phyloP scores from a whole-genome alignment of 345 rosid species.

The Arabis alpina region DNA sequence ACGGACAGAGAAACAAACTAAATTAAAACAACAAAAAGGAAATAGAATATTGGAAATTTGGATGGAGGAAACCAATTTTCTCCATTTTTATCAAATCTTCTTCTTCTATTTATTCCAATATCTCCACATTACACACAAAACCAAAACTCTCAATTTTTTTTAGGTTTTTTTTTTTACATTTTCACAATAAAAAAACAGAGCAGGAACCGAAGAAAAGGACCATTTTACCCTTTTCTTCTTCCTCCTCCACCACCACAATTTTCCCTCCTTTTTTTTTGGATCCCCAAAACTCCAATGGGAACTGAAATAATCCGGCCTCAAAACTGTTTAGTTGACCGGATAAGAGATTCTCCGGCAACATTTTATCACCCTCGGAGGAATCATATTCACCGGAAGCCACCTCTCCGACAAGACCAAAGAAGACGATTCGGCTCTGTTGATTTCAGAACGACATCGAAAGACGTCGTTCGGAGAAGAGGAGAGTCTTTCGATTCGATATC shows the following conservation, averaged over 20 bases:
- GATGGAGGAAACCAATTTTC: constrained; percentile 31
- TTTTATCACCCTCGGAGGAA: constrained; percentile 55
- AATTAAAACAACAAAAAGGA: constrained; percentile 13
- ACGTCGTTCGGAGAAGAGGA: constrained; percentile 52
- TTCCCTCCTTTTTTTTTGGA: background rate
- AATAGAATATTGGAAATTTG: background rate
- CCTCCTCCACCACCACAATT: background rate
- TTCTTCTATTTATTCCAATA: constrained; percentile 32
- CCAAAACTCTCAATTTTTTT: background rate
- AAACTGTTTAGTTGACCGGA: constrained; percentile 56
- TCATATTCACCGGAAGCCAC: constrained; percentile 50
- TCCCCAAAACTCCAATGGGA: constrained; percentile 53
- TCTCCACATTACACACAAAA: background rate
- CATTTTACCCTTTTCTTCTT: constrained; percentile 41
- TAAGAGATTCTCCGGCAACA: constrained; percentile 52
- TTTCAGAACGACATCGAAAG: constrained; percentile 34
- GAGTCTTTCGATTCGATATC: constrained; percentile 55
- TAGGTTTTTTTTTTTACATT: too few species aligned
- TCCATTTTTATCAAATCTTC: constrained; percentile 23
- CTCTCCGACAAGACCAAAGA: constrained; percentile 44
- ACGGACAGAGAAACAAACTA: constrained; percentile 25
- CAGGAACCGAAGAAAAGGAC: constrained; percentile 43
- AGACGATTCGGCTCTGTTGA: constrained; percentile 50
- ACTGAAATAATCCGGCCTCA: constrained; percentile 83
- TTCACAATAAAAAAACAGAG: constrained; percentile 6